phyloP scores from a whole-genome alignment of 1,284 basidiomycete species.

The Cryptococcus sp. region DNA sequence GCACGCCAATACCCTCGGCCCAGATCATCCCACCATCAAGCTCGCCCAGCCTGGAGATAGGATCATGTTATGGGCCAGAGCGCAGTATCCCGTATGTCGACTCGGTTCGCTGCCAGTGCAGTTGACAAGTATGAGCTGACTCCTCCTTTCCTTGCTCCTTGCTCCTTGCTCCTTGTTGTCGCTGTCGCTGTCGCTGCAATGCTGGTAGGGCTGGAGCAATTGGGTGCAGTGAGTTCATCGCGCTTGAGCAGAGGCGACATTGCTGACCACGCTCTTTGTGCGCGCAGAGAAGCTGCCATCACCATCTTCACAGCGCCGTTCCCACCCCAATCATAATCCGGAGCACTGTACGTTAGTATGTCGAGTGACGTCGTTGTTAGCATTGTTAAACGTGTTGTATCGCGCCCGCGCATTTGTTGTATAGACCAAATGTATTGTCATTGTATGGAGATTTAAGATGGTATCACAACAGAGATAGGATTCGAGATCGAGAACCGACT shows the following conservation, averaged over 20 bases:
- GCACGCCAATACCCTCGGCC: constrained; percentile 28
- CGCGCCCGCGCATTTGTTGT: too few species aligned
- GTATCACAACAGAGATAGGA: too few species aligned
- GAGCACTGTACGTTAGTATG: too few species aligned
- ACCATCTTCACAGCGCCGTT: constrained; percentile 32
- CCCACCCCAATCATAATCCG: constrained; percentile 1
- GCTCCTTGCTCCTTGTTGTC: background rate
- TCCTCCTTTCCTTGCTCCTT: too few species aligned
- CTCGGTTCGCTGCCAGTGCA: background rate
- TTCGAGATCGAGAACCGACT: too few species aligned
- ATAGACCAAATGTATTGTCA: background rate
- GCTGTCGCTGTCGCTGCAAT: background rate
- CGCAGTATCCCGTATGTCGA: constrained; percentile 40
- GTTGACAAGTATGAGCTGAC: constrained; percentile 1
- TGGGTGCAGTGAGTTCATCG: constrained; percentile 24
- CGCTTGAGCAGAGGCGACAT: background rate
- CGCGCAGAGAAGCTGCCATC: constrained; percentile 29
- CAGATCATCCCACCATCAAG: constrained; percentile 28
- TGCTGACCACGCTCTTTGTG: background rate
- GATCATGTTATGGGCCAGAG: constrained; percentile 43
- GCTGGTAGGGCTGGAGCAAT: constrained; percentile 41
- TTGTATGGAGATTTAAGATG: too few species aligned
- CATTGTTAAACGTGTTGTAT: too few species aligned
- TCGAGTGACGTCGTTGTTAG: too few species aligned
- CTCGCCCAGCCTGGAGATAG: constrained; percentile 36